Conservation (phyloP, 1,284 basidiomycete species). For the Apiotrichum sp. region DNA sequence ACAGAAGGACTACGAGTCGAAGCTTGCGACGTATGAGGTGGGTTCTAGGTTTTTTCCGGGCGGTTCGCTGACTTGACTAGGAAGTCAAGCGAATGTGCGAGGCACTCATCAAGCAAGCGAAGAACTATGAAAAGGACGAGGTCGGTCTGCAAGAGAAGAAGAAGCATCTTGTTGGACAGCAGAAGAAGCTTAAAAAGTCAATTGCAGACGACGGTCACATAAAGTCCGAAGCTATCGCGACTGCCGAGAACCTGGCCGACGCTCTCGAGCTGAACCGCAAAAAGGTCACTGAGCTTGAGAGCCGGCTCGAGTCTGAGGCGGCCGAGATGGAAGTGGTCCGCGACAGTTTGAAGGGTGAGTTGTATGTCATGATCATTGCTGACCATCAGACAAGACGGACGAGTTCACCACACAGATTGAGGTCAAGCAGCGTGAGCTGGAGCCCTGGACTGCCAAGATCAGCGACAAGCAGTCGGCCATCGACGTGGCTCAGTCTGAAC, state of each 20-base stretch:
- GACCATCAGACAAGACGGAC: slow-evolving; percentile 76
- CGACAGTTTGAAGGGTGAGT: slow-evolving; percentile 73
- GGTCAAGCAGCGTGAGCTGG: slow-evolving; percentile 84
- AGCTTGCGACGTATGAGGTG: slow-evolving; percentile 64
- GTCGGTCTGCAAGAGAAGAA: slow-evolving; percentile 79
- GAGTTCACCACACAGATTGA: slow-evolving; percentile 91
- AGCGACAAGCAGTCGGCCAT: slow-evolving; percentile 74
- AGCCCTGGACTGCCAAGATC: slow-evolving; percentile 90
- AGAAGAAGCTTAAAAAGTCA: slow-evolving; percentile 85
- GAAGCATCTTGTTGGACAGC: slow-evolving; percentile 75
- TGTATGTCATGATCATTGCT: slow-evolving; percentile 40
- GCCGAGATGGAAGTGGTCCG: slow-evolving; percentile 75
- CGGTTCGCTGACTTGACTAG: slow-evolving; percentile 41
- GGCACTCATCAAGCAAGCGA: slow-evolving; percentile 69
- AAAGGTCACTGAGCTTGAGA: slow-evolving; percentile 70
- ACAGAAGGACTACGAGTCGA: slow-evolving; percentile 62
- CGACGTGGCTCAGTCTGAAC: slow-evolving; percentile 79
- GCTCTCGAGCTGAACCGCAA: slow-evolving; percentile 67
- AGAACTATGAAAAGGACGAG: slow-evolving; percentile 72
- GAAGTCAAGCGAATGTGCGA: slow-evolving; percentile 70
- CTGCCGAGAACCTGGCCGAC: slow-evolving; percentile 62
- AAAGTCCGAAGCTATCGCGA: slow-evolving; percentile 60
- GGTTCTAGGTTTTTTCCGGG: slow-evolving; percentile 19
- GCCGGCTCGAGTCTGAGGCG: slow-evolving; percentile 70
- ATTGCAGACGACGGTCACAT: slow-evolving; percentile 72